Evolutionary conservation across 305 asterid genomes (phyloP).

Genomic region (Fraxinus albicans): DNA sequence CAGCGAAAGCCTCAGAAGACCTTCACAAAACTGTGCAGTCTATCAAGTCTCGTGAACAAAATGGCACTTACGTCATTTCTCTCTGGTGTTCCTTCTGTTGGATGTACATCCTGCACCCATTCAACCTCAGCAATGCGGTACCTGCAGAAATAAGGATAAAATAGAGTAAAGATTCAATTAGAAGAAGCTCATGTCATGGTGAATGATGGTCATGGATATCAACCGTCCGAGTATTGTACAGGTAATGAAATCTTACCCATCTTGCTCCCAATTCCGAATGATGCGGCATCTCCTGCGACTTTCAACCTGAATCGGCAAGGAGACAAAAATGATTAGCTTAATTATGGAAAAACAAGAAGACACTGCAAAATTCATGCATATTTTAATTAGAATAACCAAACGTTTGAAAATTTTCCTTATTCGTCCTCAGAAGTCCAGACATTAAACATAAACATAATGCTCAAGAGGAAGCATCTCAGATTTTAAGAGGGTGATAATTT

Average conservation of each 20-base stretch:
- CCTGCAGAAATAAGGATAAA: conserved; percentile 44
- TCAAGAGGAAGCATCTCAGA: not conserved
- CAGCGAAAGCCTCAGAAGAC: not conserved
- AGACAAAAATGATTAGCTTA: conserved; percentile 15
- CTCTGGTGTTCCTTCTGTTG: conserved; percentile 66
- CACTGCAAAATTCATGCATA: not conserved
- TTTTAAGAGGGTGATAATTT: not conserved
- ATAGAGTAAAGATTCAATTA: conserved; percentile 15
- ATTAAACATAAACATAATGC: not conserved
- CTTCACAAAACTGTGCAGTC: not conserved
- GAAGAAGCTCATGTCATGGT: conserved; percentile 16
- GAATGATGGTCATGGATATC: not conserved
- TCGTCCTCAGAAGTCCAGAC: not conserved
- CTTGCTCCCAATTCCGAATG: conserved; percentile 86
- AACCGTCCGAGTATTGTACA: conserved; percentile 12
- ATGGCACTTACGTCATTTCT: conserved; percentile 63
- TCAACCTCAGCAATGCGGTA: conserved; percentile 96
- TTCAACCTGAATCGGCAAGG: conserved; percentile 65
- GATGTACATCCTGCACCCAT: conserved; percentile 70
- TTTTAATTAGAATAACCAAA: not conserved
- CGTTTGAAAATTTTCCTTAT: not conserved
- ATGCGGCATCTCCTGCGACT: conserved; percentile 90
- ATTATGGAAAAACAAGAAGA: conserved; percentile 2
- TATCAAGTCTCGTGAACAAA: not conserved
- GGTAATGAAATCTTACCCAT: conserved; percentile 59